Conservation (phyloP, 2,329 filamentous ascomycete genomes). For the Amauroascus niger region DNA sequence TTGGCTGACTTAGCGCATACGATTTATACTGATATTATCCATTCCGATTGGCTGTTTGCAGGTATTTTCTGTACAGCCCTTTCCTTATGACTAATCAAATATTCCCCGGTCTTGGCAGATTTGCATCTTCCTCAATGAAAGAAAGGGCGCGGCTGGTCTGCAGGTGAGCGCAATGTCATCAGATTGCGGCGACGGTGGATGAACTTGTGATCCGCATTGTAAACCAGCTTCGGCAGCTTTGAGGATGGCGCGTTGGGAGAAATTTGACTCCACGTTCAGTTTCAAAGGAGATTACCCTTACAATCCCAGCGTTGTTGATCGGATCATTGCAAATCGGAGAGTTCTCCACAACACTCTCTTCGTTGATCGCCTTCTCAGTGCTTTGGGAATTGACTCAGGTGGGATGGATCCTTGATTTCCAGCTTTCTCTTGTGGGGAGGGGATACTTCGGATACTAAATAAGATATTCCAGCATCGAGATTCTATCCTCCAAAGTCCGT, state of each 20-base stretch:
- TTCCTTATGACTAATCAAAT: not conserved
- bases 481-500: constrained; percentile 66
- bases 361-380: constrained; percentile 65
- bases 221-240: not conserved
- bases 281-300: constrained; percentile 53
- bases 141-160: too few species aligned
- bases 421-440: not conserved
- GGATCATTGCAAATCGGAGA: constrained; percentile 58
- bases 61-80: too few species aligned
- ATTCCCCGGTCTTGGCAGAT: too few species aligned
- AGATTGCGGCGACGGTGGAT: not conserved
- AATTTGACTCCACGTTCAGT: constrained; percentile 60
- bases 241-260: constrained; percentile 43
- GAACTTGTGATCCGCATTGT: not conserved
- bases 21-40: not conserved
- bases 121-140: too few species aligned
- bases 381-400: constrained; percentile 63
- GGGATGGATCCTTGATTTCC: constrained; percentile 21
- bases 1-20: not conserved
- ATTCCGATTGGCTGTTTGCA: not conserved
- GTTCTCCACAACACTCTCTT: constrained; percentile 62
- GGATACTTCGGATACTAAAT: too few species aligned
- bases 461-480: constrained; percentile 42
- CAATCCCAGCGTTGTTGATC: constrained; percentile 50
- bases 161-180: too few species aligned